Conservation (phyloP, 2,329 filamentous ascomycete genomes). For the Stenocarpella maydis region DNA sequence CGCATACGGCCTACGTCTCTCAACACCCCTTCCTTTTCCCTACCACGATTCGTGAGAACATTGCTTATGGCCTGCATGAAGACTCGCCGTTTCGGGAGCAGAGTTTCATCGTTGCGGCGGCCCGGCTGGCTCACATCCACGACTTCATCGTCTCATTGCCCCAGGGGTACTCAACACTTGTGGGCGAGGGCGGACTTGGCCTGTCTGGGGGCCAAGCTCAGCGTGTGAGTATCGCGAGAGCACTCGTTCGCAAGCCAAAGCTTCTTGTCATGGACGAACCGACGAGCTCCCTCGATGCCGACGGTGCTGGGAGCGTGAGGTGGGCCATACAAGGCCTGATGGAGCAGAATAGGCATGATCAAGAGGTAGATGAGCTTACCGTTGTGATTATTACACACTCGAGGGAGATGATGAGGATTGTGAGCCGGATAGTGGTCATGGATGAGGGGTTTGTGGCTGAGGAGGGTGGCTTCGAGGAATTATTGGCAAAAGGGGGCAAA, state of each 20-base stretch:
- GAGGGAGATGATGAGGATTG: constrained; percentile 85
- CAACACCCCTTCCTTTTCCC: constrained; percentile 82
- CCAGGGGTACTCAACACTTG: constrained; percentile 72
- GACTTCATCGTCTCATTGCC: constrained; percentile 80
- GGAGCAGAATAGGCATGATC: constrained; percentile 35
- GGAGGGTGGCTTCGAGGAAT: constrained; percentile 69
- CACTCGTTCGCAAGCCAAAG: constrained; percentile 74
- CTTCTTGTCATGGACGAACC: constrained; percentile 88
- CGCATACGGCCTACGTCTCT: constrained; percentile 71
- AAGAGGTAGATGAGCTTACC: constrained; percentile 58
- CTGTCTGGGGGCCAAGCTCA: constrained; percentile 87
- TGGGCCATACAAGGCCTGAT: constrained; percentile 67
- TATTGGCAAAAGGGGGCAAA: constrained; percentile 56
- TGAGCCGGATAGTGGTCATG: constrained; percentile 76
- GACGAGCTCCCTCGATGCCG: constrained; percentile 79
- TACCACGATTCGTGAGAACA: constrained; percentile 79
- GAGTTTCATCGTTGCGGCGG: constrained; percentile 58
- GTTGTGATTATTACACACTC: constrained; percentile 86
- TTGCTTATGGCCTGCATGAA: constrained; percentile 76
- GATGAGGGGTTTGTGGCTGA: constrained; percentile 73
- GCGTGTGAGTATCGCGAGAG: constrained; percentile 80
- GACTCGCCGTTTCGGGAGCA: constrained; percentile 58
- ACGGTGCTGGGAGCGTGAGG: constrained; percentile 71
- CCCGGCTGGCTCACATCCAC: constrained; percentile 71
- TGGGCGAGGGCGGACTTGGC: constrained; percentile 78